phyloP scores from a whole-genome alignment of 2,329 filamentous ascomycete genomes.

The Penicillium brasilianum region DNA sequence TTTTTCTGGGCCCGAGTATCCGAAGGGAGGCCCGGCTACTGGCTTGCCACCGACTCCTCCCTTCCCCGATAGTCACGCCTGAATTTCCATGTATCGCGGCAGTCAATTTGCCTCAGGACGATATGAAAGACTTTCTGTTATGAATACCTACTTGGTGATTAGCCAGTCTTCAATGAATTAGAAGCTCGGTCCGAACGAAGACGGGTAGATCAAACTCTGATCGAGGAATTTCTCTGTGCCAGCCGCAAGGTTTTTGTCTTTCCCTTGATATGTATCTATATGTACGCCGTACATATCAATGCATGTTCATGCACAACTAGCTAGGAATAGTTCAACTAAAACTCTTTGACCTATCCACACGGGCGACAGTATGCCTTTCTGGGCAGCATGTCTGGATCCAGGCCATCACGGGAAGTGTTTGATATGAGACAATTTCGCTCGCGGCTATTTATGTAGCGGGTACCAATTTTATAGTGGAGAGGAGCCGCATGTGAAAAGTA shows the following conservation, averaged over 20 bases:
- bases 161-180: background rate
- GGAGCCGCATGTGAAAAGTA: constrained; percentile 30
- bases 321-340: background rate
- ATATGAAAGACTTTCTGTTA: background rate
- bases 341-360: background rate
- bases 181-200: background rate
- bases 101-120: background rate
- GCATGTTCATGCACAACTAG: background rate
- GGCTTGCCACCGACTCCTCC: constrained; percentile 22
- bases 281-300: background rate
- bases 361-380: background rate
- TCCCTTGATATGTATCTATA: background rate
- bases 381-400: background rate
- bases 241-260: background rate
- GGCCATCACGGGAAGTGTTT: background rate
- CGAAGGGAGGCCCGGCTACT: constrained; percentile 31
- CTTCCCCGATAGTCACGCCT: background rate
- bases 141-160: background rate
- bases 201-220: background rate
- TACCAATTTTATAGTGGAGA: constrained; percentile 27
- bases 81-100: background rate
- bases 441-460: constrained; percentile 18
- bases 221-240: background rate
- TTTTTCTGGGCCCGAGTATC: constrained; percentile 37
- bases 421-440: constrained; percentile 31